phyloP scores from a whole-genome alignment of 2,329 filamentous ascomycete genomes.

The Ophiocordyceps camponoti-floridani region DNA sequence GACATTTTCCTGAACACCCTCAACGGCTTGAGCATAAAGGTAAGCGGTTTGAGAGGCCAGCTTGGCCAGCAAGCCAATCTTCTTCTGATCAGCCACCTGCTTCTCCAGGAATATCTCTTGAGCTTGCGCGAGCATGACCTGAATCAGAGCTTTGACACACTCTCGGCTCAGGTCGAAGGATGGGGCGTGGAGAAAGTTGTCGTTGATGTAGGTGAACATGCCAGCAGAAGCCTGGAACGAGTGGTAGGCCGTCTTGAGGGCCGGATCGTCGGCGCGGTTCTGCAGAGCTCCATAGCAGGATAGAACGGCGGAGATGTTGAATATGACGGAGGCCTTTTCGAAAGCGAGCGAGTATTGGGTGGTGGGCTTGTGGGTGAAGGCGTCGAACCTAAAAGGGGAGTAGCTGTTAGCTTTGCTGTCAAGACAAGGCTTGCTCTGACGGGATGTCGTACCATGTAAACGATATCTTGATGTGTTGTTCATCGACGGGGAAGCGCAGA shows the following conservation, averaged over 20 bases:
- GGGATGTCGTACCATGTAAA: constrained; percentile 64
- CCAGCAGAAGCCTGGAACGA: constrained; percentile 95
- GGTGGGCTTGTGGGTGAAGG: constrained; percentile 97
- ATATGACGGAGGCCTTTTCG: constrained; percentile 97
- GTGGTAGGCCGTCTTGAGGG: constrained; percentile 91
- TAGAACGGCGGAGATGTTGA: constrained; percentile 94
- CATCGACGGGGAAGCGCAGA: constrained; percentile 87
- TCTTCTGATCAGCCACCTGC: constrained; percentile 83
- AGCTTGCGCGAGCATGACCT: constrained; percentile 83
- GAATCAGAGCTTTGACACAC: constrained; percentile 86
- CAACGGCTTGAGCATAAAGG: constrained; percentile 71
- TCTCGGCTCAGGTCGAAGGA: constrained; percentile 92
- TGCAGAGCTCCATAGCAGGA: constrained; percentile 92
- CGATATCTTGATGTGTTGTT: constrained; percentile 97
- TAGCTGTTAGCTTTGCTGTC: constrained; percentile 3
- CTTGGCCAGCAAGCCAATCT: constrained; percentile 79
- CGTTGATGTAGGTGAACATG: constrained; percentile 99
- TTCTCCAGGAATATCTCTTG: constrained; percentile 98
- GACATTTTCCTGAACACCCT: constrained; percentile 86
- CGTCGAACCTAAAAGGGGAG: constrained; percentile 65
- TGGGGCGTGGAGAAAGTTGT: constrained; percentile 94
- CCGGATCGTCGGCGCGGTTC: constrained; percentile 77
- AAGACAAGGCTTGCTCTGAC: not conserved
- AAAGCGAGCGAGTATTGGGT: constrained; percentile 92
- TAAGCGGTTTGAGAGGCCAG: constrained; percentile 80